Percentiles rank a stretch among this genome's conserved stretches.
Evolutionary conservation across 169 alveolate genomes (phyloP).

Genomic region (Plasmodium blacklocki): DNA sequence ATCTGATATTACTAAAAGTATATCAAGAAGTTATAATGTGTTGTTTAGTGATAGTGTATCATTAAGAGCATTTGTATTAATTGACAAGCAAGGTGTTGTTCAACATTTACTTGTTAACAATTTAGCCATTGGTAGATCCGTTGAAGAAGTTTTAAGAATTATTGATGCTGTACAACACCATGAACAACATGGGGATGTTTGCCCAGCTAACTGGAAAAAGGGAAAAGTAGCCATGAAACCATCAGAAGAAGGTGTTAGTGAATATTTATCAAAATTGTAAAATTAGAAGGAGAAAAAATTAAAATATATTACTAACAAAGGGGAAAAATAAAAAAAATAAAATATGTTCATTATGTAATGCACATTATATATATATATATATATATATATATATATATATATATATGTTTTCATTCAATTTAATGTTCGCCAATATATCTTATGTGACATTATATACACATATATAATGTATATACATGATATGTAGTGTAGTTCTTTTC

Average conservation of each 20-base stretch:
- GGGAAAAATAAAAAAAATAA: background rate
- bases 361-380: background rate
- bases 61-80: conserved; percentile 98
- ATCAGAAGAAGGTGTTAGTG: conserved; percentile 93
- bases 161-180: conserved; percentile 96
- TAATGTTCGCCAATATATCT: too few relatives aligned
- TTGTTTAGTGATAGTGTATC: conserved; percentile 92
- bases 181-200: conserved; percentile 98
- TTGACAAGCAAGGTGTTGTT: conserved; percentile 96
- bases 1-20: conserved; percentile 94
- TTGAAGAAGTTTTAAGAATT: conserved; percentile 95
- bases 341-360: background rate
- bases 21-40: conserved; percentile 95
- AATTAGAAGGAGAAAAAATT: conserved; percentile 2
- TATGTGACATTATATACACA: too few relatives aligned
- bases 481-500: too few relatives aligned
- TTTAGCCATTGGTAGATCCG: conserved; percentile 99
- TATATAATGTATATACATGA: too few relatives aligned
- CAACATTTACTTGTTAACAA: conserved; percentile 96
- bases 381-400: background rate
- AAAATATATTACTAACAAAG: background rate
- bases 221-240: conserved; percentile 97
- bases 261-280: conserved; percentile 79
- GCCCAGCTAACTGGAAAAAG: conserved; percentile 99
- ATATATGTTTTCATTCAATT: too few relatives aligned